These are phyloP conservation scores for Bretziella fagacearum DNA, from an alignment of 2,329 filamentous ascomycete species.

Conservation along the genomic window DNA sequence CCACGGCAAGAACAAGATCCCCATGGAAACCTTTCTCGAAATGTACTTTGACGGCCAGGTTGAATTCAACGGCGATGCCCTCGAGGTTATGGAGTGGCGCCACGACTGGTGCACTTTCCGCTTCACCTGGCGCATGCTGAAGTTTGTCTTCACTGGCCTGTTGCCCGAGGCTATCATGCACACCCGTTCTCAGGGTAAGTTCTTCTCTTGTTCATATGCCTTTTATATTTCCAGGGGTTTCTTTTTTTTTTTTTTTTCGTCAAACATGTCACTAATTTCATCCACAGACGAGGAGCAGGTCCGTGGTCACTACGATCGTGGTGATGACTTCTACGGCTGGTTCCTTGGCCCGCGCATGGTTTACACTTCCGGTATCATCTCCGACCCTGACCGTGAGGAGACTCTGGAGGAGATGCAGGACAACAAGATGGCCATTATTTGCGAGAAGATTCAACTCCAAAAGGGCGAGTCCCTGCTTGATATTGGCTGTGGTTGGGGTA, in stretches of 20 bases:
- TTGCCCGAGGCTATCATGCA: constrained; percentile 86
- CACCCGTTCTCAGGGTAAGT: constrained; percentile 57
- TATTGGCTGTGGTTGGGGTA: constrained; percentile 97
- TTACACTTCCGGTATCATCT: constrained; percentile 90
- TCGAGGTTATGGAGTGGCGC: constrained; percentile 81
- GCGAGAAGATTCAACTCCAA: constrained; percentile 82
- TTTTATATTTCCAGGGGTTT: neutral
- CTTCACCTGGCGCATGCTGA: constrained; percentile 73
- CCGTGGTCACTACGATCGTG: constrained; percentile 91
- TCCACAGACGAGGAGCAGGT: constrained; percentile 71
- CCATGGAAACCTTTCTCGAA: constrained; percentile 88
- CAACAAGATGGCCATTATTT: constrained; percentile 90
- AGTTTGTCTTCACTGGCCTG: constrained; percentile 75
- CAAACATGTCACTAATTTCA: neutral
- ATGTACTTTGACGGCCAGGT: constrained; percentile 95
- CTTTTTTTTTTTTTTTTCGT: neutral
- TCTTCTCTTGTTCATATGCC: no score
- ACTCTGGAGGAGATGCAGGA: constrained; percentile 89
- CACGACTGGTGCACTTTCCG: constrained; percentile 95
- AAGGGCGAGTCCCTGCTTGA: constrained; percentile 72
- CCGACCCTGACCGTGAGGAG: constrained; percentile 74
- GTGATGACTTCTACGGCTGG: constrained; percentile 97
- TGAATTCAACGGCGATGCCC: constrained; percentile 82
- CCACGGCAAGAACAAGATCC: constrained; percentile 62
- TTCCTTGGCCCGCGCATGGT: constrained; percentile 98